A percentile compares a stretch with the other conserved stretches of the same genome.
phyloP scores from a whole-genome alignment of 2,329 filamentous ascomycete species.

The Penicillium expansum region DNA sequence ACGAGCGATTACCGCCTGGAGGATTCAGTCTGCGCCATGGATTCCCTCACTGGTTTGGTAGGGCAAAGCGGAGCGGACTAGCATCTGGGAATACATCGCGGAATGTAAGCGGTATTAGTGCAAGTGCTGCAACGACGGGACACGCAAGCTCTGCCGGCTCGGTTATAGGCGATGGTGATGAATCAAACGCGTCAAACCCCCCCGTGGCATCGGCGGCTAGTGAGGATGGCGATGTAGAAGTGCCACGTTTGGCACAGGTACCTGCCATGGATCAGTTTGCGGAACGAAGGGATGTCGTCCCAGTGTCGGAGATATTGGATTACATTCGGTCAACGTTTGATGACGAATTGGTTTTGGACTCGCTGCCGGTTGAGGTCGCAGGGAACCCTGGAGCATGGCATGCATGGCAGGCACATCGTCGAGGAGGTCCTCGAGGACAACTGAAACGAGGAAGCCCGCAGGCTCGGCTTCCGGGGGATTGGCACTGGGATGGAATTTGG shows the following conservation, averaged over 20 bases:
- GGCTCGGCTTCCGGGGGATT: slow-evolving; percentile 68
- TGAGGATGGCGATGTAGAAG: not conserved
- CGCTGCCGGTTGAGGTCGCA: slow-evolving; percentile 73
- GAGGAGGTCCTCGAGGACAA: slow-evolving; percentile 29
- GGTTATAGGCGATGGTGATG: not conserved
- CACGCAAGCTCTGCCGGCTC: not conserved
- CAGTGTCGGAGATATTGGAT: slow-evolving; percentile 66
- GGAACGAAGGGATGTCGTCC: slow-evolving; percentile 43
- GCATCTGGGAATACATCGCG: slow-evolving; percentile 39
- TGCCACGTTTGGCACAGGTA: slow-evolving; percentile 6
- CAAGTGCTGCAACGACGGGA: not conserved
- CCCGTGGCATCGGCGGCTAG: not conserved
- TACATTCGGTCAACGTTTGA: slow-evolving; percentile 84
- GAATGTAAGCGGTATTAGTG: slow-evolving; percentile 45
- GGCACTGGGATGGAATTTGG: slow-evolving; percentile 99
- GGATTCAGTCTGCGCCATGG: slow-evolving; percentile 88
- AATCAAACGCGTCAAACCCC: slow-evolving; percentile 2
- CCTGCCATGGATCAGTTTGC: slow-evolving; percentile 19
- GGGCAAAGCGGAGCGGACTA: slow-evolving; percentile 47
- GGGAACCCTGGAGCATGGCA: slow-evolving; percentile 92
- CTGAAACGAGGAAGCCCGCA: slow-evolving; percentile 48
- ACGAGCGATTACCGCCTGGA: slow-evolving; percentile 79
- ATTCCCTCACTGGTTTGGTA: slow-evolving; percentile 86
- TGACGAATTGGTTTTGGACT: slow-evolving; percentile 72
- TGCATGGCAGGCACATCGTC: slow-evolving; percentile 77